Evolutionary conservation across 2,329 filamentous ascomycete species (phyloP).

Genomic region (Epichloe coenophiala): DNA sequence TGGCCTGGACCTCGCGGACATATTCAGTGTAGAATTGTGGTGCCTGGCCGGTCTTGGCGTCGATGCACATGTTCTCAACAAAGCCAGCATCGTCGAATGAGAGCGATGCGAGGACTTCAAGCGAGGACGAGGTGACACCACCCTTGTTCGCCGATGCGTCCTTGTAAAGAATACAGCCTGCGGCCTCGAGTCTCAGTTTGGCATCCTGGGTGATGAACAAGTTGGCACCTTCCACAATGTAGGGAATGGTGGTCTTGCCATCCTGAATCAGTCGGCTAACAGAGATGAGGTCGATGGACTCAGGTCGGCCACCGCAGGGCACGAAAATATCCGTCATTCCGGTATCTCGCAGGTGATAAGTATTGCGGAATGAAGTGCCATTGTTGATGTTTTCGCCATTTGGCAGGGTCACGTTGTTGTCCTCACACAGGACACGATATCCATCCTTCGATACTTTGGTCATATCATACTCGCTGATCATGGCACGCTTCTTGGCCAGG

Average conservation of each 20-base stretch:
- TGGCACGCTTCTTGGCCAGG: slow-evolving; percentile 72
- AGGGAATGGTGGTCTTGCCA: slow-evolving; percentile 77
- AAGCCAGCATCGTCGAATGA: slow-evolving; percentile 89
- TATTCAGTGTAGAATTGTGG: slow-evolving; percentile 90
- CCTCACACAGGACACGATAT: slow-evolving; percentile 85
- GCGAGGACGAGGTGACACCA: slow-evolving; percentile 90
- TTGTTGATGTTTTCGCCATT: slow-evolving; percentile 78
- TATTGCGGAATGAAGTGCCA: slow-evolving; percentile 92
- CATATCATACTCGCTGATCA: slow-evolving; percentile 79
- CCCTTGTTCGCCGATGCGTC: slow-evolving; percentile 98
- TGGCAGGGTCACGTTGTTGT: slow-evolving; percentile 77
- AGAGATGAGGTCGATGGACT: slow-evolving; percentile 86
- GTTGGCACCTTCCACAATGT: slow-evolving; percentile 96
- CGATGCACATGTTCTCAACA: slow-evolving; percentile 85
- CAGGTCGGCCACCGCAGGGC: slow-evolving; percentile 88
- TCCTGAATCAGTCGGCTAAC: slow-evolving; percentile 81
- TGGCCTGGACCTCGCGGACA: slow-evolving; percentile 79
- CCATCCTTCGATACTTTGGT: slow-evolving; percentile 77
- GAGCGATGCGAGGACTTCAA: slow-evolving; percentile 87
- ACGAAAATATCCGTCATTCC: slow-evolving; percentile 80
- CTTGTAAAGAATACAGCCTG: slow-evolving; percentile 93
- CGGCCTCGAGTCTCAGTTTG: slow-evolving; percentile 85
- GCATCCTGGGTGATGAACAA: slow-evolving; percentile 98
- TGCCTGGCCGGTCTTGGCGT: slow-evolving; percentile 48
- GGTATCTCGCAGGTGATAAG: slow-evolving; percentile 76